Base-by-base conservation (phyloP, 768 basidiomycete species). In the Suillus tomentosus region DNA sequence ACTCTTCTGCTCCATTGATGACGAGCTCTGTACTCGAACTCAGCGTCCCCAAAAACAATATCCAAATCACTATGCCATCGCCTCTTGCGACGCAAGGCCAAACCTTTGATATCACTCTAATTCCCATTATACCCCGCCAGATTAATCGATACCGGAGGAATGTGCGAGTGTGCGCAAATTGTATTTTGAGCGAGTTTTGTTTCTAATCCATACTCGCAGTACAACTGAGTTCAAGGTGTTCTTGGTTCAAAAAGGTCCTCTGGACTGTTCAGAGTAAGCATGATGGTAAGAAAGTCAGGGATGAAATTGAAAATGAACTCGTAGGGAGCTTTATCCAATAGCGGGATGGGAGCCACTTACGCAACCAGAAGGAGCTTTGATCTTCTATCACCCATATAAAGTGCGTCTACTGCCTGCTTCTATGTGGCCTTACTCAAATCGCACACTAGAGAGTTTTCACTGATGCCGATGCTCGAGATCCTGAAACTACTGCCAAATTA, bases 331-430 rank as follows among this genome's bases (percentile, higher is more conserved):
- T 8, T 5, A 10, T 5, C 2, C 24, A 2, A 17, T 11, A 24
- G 22, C 7, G 5, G 79, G 74, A 3, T 87, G 86, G 86, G 70
- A 62, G 6, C 65, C 78, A 3, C 74, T 75, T 45, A 71, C 75
- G 5, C 86, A 87, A 67, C 85, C 86, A 0, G 86, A 88, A 73
- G 87, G 86, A 4, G 79, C 79, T 14, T 74, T 80, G 22, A 86
- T 87, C 67, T 87, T 84, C 64, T 79, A 76, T 67, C 75, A 85
- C 51, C 27, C 65, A 50, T 65, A 72, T 11, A 79, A 79, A 72
- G 85, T 84, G 48, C 0, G 75, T 61, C 27, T 9, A 5, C 19
- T 4, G 7, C 17, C 36, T 17, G 22, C 9, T 27, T 6, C 14
- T 40, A 37, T 11, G 13, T 1, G 8, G 31, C 31, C 13, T 45